Base-by-base conservation (phyloP, 495 filamentous ascomycete genomes). In the Ascobolus immersus region DNA sequence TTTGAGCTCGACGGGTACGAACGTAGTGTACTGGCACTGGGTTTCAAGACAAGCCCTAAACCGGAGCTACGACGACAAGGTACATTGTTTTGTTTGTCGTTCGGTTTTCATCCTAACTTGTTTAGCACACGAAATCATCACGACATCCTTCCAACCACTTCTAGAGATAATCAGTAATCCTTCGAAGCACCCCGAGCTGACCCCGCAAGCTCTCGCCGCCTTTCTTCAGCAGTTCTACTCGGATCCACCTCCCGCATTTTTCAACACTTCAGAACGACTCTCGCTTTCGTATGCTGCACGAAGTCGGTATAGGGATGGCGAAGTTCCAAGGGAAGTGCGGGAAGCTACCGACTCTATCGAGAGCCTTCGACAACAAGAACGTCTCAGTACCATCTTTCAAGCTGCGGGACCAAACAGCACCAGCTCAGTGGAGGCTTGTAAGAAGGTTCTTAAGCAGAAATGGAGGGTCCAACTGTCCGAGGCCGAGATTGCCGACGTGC, bases 51-150 rank as follows among this genome's bases (percentile, higher is more conserved):
- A 21, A 73, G 69, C 5, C 62, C 64, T 35, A 78, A 73, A 44
- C 53, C 65, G 30, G 82, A 92, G 52, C 57, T 94, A 32, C 74
- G 77, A 43, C 73, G 67, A 11, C 93, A 93, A 67, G 84, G 86
- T 92, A 55, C 47, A 51, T 47, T 31, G 35, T 28, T 23, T 17
- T 37, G 12, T 38, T 32, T 11, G 19, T 34, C 28, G 3, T 31
- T 2, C n/a, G 24, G 40, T 15, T 31, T 1, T 17, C 9, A 13
- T 12, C 17, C 18, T 17, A 14, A 25, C 14, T 12, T 17, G 9
- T 32, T 38, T 29, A 50, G 47, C 40, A 37, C 37, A 50, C 14
- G 48, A 46, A 7, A 42, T 48, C 30, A 28, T 47, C 19, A 33
- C 35, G 17, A 40, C 47, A 47, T 32, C 35, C 15, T 41, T 47